A percentile compares a stretch with the other conserved stretches of the same genome.
These are phyloP conservation scores for Wickerhamia fluorescens DNA, from an alignment of 805 yeast species.

Conservation along the genomic window DNA sequence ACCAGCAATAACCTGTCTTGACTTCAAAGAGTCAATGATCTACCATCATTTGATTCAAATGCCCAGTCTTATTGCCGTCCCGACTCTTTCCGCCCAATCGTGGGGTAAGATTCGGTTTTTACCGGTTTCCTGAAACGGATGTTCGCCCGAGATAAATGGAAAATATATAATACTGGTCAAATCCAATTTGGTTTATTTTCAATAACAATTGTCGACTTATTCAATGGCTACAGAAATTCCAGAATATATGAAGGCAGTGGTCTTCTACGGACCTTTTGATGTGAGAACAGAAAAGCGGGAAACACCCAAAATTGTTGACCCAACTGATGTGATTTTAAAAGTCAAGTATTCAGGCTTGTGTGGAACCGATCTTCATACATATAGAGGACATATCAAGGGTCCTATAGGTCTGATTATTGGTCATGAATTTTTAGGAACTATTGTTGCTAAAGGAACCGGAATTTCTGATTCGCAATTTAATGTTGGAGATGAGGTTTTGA, in stretches of 20 bases:
- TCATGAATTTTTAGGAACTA: slow-evolving; percentile 43
- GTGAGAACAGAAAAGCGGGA: slow-evolving; percentile 34
- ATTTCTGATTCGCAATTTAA: slow-evolving; percentile 26
- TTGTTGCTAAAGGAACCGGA: slow-evolving; percentile 32
- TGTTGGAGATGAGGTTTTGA: slow-evolving; percentile 41
- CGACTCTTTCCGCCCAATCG: too few species aligned
- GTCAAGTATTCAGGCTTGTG: slow-evolving; percentile 44
- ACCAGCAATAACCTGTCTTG: too few species aligned
- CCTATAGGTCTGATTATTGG: slow-evolving; percentile 40
- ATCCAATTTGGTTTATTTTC: too few species aligned
- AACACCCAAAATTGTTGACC: slow-evolving; percentile 29
- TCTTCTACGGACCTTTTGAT: slow-evolving; percentile 37
- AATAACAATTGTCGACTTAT: too few species aligned
- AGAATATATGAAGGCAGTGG: slow-evolving; percentile 42
- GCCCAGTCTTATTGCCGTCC: too few species aligned
- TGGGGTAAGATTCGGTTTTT: too few species aligned
- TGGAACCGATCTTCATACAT: slow-evolving; percentile 50
- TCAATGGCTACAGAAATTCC: too few species aligned
- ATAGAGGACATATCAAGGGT: slow-evolving; percentile 43
- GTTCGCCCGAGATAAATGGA: too few species aligned
- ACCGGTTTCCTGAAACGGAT: too few species aligned
- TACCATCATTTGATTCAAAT: too few species aligned
- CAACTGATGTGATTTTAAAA: slow-evolving; percentile 41
- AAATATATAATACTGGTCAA: too few species aligned
- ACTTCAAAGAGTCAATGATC: too few species aligned